These are phyloP conservation scores for Pseudozyma thailandica DNA, from an alignment of 1,284 basidiomycete species.

Conservation along the genomic window DNA sequence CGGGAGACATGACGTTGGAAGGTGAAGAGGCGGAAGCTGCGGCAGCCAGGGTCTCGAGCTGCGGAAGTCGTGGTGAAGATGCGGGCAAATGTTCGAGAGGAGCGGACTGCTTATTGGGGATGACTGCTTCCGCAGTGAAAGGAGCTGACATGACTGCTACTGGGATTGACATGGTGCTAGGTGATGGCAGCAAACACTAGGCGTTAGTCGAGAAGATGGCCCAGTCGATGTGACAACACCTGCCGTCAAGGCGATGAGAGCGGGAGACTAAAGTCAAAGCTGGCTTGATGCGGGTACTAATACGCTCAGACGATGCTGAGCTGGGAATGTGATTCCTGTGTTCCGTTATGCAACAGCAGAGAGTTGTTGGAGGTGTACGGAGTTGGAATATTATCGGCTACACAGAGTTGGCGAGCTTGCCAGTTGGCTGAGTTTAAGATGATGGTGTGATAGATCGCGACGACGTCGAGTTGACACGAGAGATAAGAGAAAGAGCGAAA, in stretches of 20 bases:
- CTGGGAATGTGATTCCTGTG: no score
- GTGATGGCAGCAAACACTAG: conserved; percentile 1
- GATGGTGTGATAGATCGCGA: conserved; percentile 3
- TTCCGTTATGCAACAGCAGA: no score
- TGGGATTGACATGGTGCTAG: conserved; percentile 18
- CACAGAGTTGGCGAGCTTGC: no score
- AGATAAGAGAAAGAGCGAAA: background rate
- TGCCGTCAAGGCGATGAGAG: background rate
- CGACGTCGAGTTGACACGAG: background rate
- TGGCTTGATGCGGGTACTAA: no score
- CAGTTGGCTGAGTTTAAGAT: background rate
- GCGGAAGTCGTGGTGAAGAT: conserved; percentile 17
- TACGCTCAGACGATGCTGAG: no score
- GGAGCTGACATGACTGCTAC: conserved; percentile 10
- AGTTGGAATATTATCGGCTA: no score
- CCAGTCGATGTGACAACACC: background rate
- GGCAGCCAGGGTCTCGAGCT: conserved; percentile 11
- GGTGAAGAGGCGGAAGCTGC: conserved; percentile 27
- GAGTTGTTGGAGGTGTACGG: no score
- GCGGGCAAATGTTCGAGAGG: background rate
- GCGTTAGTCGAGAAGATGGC: background rate
- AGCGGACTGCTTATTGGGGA: background rate
- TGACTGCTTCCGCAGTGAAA: background rate
- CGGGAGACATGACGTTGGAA: conserved; percentile 30
- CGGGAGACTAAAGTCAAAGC: background rate